Evolutionary conservation across 768 basidiomycete genomes (phyloP), one percentile per base, ranked within the genome.

Genomic region (Hygrophoropsis aurantiaca): DNA sequence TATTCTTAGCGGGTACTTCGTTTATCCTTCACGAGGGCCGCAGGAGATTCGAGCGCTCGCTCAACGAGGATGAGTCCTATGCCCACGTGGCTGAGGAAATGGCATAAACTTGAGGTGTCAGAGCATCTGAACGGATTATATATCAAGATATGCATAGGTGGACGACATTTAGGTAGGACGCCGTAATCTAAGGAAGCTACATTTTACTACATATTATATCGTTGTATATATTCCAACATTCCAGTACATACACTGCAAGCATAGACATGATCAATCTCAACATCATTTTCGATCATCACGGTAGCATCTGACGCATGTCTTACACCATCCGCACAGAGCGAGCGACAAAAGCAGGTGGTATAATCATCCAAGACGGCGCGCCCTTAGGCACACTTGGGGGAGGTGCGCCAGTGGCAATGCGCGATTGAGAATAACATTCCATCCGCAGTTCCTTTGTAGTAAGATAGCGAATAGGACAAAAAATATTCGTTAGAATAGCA

Each of bases 11-110:
- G 2, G 79, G 59, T 5, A 70, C 75, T 6, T 88, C 88, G 40
- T 78, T 89, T 57, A 59, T 58, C 23, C 38, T 90, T 55, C 94
- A 97, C 61, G 92, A 97, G 70, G 80, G 69, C 16, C 71, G 94
- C 59, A 73, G 94, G 58, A 71, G 77, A 52, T 93, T 84, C 58
- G 94, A 97, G 68, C 73, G 90, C 43, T 69, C 71, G 58, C 59
- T 77, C 49, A 78, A 81, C 46, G 77, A 71, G 32, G 76, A 79
- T 27, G 71, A 75, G 58, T 78, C 72, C 11, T 84, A 75, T 58
- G 68, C 65, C 39, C 64, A 57, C 21, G 72, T 69, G 11, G 77
- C 78, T 65, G 83, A 81, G 57, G 81, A 87, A 62, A 65, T 87
- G 57, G 87, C 78, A 40, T 86, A 58, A 64, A 20, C 23, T 30